Conservation (phyloP, 1,284 basidiomycete genomes). For the Marasmius tenuissimus region DNA sequence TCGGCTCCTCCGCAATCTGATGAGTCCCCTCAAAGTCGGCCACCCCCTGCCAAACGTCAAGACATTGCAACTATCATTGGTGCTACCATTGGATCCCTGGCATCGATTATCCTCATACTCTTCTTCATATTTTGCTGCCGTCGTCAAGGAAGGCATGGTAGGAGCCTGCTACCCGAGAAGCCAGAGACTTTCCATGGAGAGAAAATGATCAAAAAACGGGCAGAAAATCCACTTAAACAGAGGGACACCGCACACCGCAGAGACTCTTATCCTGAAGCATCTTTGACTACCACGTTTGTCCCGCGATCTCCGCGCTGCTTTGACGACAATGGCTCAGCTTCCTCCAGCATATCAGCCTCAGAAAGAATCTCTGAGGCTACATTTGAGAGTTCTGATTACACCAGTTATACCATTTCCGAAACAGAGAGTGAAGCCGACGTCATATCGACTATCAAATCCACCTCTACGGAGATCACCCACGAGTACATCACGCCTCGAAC, state of each 20-base stretch:
- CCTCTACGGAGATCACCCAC: background rate
- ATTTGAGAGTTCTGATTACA: background rate
- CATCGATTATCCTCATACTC: background rate
- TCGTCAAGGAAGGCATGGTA: background rate
- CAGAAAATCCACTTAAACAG: no score
- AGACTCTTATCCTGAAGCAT: background rate
- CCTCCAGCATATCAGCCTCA: no score
- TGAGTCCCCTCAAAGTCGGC: no score
- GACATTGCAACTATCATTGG: background rate
- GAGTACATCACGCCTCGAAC: background rate
- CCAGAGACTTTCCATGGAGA: background rate
- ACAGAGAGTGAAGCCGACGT: background rate
- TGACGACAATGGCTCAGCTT: no score
- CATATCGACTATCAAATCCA: background rate
- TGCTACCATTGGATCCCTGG: background rate
- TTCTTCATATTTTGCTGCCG: background rate
- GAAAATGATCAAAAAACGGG: background rate
- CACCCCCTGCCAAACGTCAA: no score
- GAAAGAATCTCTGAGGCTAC: background rate
- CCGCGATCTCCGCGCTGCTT: background rate
- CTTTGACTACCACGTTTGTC: background rate
- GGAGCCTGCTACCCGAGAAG: background rate
- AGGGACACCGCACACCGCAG: background rate
- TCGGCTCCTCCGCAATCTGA: no score
- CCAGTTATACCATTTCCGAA: background rate